Evolutionary conservation across 2,329 filamentous ascomycete genomes (phyloP), one percentile per base, ranked within the genome.

Genomic region (Claviceps sp.): DNA sequence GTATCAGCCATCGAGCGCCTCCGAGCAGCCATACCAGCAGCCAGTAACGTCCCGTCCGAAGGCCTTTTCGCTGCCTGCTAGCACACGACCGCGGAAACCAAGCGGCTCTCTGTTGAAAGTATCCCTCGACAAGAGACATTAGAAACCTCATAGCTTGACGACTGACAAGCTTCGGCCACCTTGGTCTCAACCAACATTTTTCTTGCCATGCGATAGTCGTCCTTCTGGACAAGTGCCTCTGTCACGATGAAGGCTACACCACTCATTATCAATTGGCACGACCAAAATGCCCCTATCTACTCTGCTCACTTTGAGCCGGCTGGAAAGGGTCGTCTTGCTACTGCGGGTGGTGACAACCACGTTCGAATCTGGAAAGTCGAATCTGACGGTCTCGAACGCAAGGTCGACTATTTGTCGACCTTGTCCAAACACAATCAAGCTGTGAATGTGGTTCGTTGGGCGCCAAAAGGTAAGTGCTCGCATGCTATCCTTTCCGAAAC

Each of bases 181-280:
- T 45, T 37, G 40, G 14, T 42, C 36, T 48, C 37, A 14, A 14
- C 45, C 51, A 29, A 47, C 37, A 49, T 53, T 57, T 58, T 54
- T 58, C 17, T 66, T 66, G 66, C 64, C 55, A 60, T 59, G 59
- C 58, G 53, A 57, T 53, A 55, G 51, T 53, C 58, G 50, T 52
- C 61, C 58, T 46, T 59, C 59, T 45, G 59, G 60, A 58, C 53
- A 57, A 51, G 52, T 48, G 47, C 54, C 52, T 53, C 60, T 60
- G 63, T 64, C 69, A 75, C 68, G 66, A 98, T 98, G 93, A 97
- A 95, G 79, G 90, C 89, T 65, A 85, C 88, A 64, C 91, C 93
- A 61, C 79, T 98, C 60, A 91, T 97, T 66, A 91, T 98, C 72
- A 88, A 94, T 75, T 98, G 93, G 93, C 94, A 98, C 71, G 88